Conservation (phyloP, 257 asterid species). For the Oldenlandia corymbosa region DNA sequence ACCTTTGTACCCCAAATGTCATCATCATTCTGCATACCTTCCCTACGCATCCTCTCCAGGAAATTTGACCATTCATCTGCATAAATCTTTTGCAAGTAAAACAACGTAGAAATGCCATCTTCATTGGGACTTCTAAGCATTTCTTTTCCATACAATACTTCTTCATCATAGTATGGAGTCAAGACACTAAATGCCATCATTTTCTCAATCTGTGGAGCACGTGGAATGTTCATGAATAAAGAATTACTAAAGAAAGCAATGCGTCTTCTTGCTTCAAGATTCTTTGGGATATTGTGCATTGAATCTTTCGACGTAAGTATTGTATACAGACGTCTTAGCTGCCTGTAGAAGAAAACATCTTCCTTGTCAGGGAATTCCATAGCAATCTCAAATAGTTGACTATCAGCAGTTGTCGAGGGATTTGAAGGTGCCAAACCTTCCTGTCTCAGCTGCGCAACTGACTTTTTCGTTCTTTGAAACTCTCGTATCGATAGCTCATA, state of each 20-base stretch:
- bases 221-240: conserved; percentile 93
- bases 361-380: conserved; percentile 52
- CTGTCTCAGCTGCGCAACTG: conserved; percentile 46
- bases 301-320: conserved; percentile 73
- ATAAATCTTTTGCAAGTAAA: conserved; percentile 79
- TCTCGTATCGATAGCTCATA: conserved; percentile 73
- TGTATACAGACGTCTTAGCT: conserved; percentile 66
- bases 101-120: conserved; percentile 80
- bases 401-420: conserved; percentile 23
- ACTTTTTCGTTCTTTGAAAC: conserved; percentile 58
- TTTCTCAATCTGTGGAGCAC: conserved; percentile 87
- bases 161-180: conserved; percentile 96
- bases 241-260: conserved; percentile 90
- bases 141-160: conserved; percentile 78
- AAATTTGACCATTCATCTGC: conserved; percentile 88
- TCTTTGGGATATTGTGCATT: conserved; percentile 73
- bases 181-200: conserved; percentile 94
- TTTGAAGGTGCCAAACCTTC: conserved; percentile 62
- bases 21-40: conserved; percentile 61
- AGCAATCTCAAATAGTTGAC: conserved; percentile 62
- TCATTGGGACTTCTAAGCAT: conserved; percentile 72
- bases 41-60: conserved; percentile 75
- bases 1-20: conserved; percentile 64
- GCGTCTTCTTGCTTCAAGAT: conserved; percentile 68
- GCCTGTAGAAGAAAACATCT: conserved; percentile 65